Evolutionary conservation across 2,329 filamentous ascomycete species (phyloP), one percentile per base, ranked within the genome.

Genomic region (Aphanocladium album): DNA sequence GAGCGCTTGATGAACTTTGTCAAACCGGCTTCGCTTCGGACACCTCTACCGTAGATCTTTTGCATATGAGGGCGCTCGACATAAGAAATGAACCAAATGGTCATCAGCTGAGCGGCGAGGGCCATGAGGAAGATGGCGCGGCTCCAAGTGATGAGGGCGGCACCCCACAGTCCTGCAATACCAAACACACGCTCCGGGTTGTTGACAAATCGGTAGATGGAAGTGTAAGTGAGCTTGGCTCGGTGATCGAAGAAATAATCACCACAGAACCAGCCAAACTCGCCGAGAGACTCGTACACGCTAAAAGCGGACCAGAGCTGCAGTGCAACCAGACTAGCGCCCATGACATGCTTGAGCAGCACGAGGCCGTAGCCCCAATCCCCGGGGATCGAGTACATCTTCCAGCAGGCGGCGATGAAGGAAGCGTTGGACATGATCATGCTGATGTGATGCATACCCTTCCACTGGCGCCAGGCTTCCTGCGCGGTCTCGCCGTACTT

Each of bases 211-310:
- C 95, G 91, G 74, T 99, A 99, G 69, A 99, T 99, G 64, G 93
- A 96, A 67, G 89, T 92, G 76, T 99, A 99, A 0, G 91, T 98
- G 63, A 98, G 81, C 75, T 86, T 96, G 14, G 89, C 88, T 12
- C 88, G 85, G 50, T 91, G 89, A 63, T 97, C 91, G 71, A 95
- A 97, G 81, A 99, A 98, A 79, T 98, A 99, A 72, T 99, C 95
- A 19, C 95, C 95, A 70, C 93, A 98, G 80, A 98, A 98, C 93
- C 93, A 99, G 68, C 95, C 95, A 69, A 98, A 99, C 71, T 99
- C 95, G 60, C 95, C 95, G 0, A 99, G 85, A 2, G 91, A 96
- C 55, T 97, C 92, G 73, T 98, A 96, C 66, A 98, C 93, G 73
- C 92, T 97, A 65, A 90, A 80, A 1, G 91, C 89, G 1, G 93